Conservation (phyloP, 2,329 filamentous ascomycete genomes). For the Neopestalotiopsis rosae region DNA sequence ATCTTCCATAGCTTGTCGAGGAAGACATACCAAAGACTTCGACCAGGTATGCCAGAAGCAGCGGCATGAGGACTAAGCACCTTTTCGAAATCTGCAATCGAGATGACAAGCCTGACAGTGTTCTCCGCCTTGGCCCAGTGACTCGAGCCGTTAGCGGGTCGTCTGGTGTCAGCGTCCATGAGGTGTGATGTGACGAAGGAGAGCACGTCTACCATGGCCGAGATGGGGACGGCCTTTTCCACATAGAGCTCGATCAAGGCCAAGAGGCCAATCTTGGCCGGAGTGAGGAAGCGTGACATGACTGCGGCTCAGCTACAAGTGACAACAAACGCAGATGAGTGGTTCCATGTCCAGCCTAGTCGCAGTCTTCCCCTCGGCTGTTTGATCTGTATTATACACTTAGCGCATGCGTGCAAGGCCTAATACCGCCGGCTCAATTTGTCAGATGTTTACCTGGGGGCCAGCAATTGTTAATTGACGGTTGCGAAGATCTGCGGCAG, state of each 20-base stretch:
- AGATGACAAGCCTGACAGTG: slow-evolving; percentile 57
- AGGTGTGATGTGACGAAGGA: slow-evolving; percentile 80
- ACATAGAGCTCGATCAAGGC: slow-evolving; percentile 83
- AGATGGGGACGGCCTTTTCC: slow-evolving; percentile 70
- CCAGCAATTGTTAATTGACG: neutral
- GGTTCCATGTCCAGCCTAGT: neutral
- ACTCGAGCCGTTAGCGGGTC: slow-evolving; percentile 33
- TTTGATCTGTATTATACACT: neutral
- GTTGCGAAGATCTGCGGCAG: no score
- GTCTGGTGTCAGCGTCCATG: slow-evolving; percentile 53
- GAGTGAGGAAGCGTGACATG: slow-evolving; percentile 87
- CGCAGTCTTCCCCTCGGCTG: neutral
- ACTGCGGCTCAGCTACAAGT: neutral
- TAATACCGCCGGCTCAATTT: neutral
- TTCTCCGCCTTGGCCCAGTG: slow-evolving; percentile 56
- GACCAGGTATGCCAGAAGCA: slow-evolving; percentile 68
- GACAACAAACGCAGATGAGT: neutral
- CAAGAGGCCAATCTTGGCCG: slow-evolving; percentile 84
- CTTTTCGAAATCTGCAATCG: slow-evolving; percentile 64
- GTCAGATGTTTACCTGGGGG: neutral
- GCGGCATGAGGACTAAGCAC: slow-evolving; percentile 59
- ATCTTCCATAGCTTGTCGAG: slow-evolving; percentile 83
- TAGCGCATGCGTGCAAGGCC: neutral
- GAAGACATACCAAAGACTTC: slow-evolving; percentile 87
- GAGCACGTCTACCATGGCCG: slow-evolving; percentile 75